phyloP scores from a whole-genome alignment of 352 stramenopile species.

The Globisporangium viniferum region DNA sequence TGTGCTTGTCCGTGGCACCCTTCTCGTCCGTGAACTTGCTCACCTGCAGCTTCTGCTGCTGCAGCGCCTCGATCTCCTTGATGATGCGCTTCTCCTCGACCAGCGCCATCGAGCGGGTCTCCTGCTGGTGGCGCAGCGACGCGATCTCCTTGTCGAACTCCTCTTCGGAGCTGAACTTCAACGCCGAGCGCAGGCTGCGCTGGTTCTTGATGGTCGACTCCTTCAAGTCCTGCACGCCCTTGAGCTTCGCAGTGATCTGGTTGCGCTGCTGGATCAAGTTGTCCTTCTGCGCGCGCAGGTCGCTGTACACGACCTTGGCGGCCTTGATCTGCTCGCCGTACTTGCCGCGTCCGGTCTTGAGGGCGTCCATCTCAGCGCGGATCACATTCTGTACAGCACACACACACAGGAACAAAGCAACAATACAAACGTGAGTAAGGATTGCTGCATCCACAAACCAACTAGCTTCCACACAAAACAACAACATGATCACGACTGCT shows the following conservation, averaged over 20 bases:
- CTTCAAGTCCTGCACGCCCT: constrained; percentile 81
- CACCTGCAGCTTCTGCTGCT: constrained; percentile 89
- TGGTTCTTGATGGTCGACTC: constrained; percentile 71
- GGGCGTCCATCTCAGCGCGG: constrained; percentile 69
- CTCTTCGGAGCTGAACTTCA: constrained; percentile 87
- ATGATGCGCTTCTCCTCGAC: constrained; percentile 97
- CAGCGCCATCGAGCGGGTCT: constrained; percentile 95
- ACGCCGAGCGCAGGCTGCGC: constrained; percentile 46
- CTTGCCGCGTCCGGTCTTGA: constrained; percentile 78
- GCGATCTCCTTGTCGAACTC: constrained; percentile 93
- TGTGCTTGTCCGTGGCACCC: constrained; percentile 76
- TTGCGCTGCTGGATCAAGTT: constrained; percentile 85
- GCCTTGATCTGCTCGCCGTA: constrained; percentile 87
- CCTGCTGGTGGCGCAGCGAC: constrained; percentile 87
- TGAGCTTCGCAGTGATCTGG: constrained; percentile 76
- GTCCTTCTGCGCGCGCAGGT: constrained; percentile 82
- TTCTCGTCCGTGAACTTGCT: constrained; percentile 81
- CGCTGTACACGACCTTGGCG: constrained; percentile 82
- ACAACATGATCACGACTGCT: background rate
- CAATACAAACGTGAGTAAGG: background rate
- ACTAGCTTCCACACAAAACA: background rate
- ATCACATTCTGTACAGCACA: constrained; percentile 39
- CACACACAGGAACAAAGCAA: background rate
- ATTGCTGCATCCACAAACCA: background rate
- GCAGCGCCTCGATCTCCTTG: constrained; percentile 94